phyloP scores from a whole-genome alignment of 768 basidiomycete species.

The Pleurotus tuoliensis region DNA sequence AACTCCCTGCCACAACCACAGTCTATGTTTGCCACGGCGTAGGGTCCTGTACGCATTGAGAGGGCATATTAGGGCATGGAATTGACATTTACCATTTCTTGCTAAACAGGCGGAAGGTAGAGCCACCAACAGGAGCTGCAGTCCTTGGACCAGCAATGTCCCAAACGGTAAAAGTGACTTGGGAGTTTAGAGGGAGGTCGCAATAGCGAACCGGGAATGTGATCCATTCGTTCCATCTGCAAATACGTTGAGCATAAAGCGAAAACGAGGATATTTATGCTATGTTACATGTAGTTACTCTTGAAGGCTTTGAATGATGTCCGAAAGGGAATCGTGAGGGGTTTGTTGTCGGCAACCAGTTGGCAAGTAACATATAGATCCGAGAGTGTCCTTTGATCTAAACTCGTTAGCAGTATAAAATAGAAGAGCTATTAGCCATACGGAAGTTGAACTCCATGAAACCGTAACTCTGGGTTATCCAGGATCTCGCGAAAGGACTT shows the following conservation, averaged over 20 bases:
- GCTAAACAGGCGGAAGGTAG: constrained; percentile 87
- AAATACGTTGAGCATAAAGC: not conserved
- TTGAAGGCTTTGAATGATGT: constrained; percentile 94
- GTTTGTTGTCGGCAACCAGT: constrained; percentile 90
- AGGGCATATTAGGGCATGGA: not conserved
- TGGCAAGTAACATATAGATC: constrained; percentile 94
- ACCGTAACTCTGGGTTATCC: constrained; percentile 76
- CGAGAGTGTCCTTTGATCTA: constrained; percentile 64
- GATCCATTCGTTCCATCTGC: constrained; percentile 95
- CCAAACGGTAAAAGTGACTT: constrained; percentile 94
- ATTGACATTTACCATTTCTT: constrained; percentile 73
- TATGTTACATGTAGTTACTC: constrained; percentile 65
- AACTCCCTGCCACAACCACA: constrained; percentile 76
- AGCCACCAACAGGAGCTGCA: constrained; percentile 83
- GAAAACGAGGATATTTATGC: not conserved
- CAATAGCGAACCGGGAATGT: constrained; percentile 90
- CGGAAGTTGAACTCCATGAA: constrained; percentile 81
- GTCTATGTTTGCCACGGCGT: constrained; percentile 85
- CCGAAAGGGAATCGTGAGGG: constrained; percentile 85
- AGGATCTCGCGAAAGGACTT: constrained; percentile 75
- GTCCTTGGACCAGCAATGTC: constrained; percentile 84
- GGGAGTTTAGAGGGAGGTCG: constrained; percentile 85
- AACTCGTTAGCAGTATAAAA: constrained; percentile 4
- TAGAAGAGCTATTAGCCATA: constrained; percentile 31
- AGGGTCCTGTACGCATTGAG: constrained; percentile 59